Conservation (phyloP, 306 rosid species). For the Prunus fruticosa region DNA sequence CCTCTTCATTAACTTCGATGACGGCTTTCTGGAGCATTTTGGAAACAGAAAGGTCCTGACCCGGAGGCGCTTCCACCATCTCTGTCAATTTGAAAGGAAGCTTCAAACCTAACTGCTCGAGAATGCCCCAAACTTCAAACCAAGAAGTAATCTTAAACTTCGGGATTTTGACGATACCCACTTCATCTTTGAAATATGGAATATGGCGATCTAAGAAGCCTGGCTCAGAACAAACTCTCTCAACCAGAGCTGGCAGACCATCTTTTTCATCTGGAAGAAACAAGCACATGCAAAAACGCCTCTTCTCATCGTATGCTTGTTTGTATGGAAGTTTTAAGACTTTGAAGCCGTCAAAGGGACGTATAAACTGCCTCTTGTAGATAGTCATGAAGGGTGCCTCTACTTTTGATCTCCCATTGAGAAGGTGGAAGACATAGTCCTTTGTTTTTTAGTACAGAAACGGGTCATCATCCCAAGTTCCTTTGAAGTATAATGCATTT, state of each 20-base stretch:
- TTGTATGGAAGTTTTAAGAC: slow-evolving; percentile 15
- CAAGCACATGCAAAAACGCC: slow-evolving; percentile 23
- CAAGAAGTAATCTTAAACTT: slow-evolving; percentile 17
- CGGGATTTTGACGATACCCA: slow-evolving; percentile 21
- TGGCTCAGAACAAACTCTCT: background rate
- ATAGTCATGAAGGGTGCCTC: slow-evolving; percentile 17
- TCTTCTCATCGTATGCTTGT: background rate
- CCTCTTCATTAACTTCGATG: slow-evolving; percentile 28
- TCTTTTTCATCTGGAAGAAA: slow-evolving; percentile 31
- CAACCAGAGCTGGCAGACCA: slow-evolving; percentile 12
- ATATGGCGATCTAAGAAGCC: slow-evolving; percentile 13
- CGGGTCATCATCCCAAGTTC: background rate
- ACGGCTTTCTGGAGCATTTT: slow-evolving; percentile 2
- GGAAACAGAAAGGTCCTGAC: slow-evolving; percentile 4
- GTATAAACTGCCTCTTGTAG: background rate
- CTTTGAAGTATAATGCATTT: slow-evolving; percentile 26
- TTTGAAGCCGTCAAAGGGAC: slow-evolving; percentile 15
- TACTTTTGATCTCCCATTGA: background rate
- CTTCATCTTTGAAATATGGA: fast-evolving
- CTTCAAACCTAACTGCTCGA: slow-evolving; percentile 15
- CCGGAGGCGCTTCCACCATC: background rate
- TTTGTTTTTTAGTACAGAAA: background rate
- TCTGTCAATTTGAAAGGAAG: slow-evolving; percentile 26
- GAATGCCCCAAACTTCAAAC: background rate
- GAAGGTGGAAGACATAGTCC: background rate